Base-by-base conservation (phyloP, 148 eudicot genomes). In the Drosera capensis region DNA sequence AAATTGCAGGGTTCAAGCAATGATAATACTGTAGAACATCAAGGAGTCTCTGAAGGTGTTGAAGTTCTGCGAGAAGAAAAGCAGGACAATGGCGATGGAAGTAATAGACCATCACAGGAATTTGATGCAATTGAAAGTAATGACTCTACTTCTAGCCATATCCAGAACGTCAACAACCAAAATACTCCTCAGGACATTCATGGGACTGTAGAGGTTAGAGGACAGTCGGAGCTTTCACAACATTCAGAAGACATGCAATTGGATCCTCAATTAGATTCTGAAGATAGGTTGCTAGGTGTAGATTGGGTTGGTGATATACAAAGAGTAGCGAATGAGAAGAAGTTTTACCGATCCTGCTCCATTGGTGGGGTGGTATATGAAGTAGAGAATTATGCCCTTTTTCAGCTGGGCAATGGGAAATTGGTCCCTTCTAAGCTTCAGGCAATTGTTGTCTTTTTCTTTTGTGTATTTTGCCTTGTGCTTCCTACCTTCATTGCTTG, bases 291-390 rank as follows among this genome's bases (percentile, higher is more conserved):
- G 67, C 62, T 52, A 52, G 28, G 46, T 66, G 78, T 72, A 57
- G 77, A 76, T 36, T 92, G 95, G 95, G 55, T 68, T 66, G 88
- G 99, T 53, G 88, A 79, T 14, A 46, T 44, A 48, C 51, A 65
- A 55, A 43, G 63, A 44, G 71, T 59, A 43, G 63, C 64, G 41
- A 88, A 70, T 46, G 70, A 68, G 25, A 92, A 70, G 60, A 70
- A 71, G 31, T 71, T 62, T 65, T 92, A 80, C 41, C 65, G 59
- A 23, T 85, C 99, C 29, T 92, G 88, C 63, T 58, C 77, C 63
- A 51, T 81, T 45, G 75, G 68, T 53, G 95, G 83, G 46, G 64
- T 60, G 40, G 56, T 71, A 20, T 81, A 81, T 53, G 66, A 71
- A 61, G 59, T 74, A 53, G 64, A 60, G 44, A 80, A 85, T 57